phyloP scores from a whole-genome alignment of 148 eudicot genomes.

The Vaccinium vitisidaea region DNA sequence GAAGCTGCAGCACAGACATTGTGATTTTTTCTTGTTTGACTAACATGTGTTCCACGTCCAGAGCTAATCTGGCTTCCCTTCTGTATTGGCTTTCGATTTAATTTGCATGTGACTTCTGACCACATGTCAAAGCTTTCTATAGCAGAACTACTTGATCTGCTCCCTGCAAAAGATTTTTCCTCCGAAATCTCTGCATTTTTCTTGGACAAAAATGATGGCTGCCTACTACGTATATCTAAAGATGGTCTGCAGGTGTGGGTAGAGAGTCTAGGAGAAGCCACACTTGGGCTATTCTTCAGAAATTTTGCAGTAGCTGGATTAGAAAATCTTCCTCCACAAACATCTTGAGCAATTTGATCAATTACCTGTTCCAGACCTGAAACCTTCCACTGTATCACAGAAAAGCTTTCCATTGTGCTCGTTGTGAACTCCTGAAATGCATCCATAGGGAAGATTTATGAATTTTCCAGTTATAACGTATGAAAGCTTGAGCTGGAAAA shows the following conservation, averaged over 20 bases:
- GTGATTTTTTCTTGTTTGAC: constrained; percentile 36
- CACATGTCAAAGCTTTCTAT: constrained; percentile 32
- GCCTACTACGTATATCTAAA: constrained; percentile 38
- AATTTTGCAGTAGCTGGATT: constrained; percentile 37
- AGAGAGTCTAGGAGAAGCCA: constrained; percentile 64
- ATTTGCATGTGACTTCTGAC: constrained; percentile 36
- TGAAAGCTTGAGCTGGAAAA: not conserved
- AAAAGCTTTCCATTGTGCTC: constrained; percentile 58
- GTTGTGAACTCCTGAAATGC: constrained; percentile 61
- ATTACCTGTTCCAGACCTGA: constrained; percentile 65
- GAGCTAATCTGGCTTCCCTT: constrained; percentile 32
- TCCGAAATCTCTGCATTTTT: constrained; percentile 42
- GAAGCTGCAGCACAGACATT: constrained; percentile 25
- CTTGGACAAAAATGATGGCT: constrained; percentile 32
- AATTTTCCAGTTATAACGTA: not conserved
- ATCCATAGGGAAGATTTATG: not conserved
- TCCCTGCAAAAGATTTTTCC: constrained; percentile 34
- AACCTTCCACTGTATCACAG: constrained; percentile 63
- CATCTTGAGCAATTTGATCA: constrained; percentile 50
- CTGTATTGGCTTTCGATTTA: constrained; percentile 35
- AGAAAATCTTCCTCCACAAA: constrained; percentile 36
- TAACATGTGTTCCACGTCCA: constrained; percentile 27
- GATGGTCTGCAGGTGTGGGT: constrained; percentile 68
- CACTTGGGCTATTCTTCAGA: constrained; percentile 41
- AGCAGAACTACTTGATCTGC: constrained; percentile 39